phyloP scores from a whole-genome alignment of 257 asterid species.

The Striga asiatica region DNA sequence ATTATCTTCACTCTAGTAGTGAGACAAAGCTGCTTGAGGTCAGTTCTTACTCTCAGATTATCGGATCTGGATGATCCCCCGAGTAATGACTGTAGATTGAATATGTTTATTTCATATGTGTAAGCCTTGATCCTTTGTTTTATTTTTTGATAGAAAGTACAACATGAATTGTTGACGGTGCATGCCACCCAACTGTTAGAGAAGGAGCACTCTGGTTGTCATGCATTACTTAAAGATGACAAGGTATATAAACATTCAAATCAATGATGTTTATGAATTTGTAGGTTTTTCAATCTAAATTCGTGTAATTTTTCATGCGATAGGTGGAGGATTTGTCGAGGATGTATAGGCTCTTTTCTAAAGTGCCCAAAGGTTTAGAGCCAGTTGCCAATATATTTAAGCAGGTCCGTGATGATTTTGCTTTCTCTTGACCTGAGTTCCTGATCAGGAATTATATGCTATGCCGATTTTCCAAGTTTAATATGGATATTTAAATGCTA shows the following conservation, averaged over 20 bases:
- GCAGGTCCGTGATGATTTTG: constrained; percentile 47
- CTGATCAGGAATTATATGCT: not conserved
- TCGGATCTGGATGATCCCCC: not conserved
- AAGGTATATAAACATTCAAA: constrained; percentile 41
- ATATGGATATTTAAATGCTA: not conserved
- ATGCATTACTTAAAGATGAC: constrained; percentile 88
- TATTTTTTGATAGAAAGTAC: constrained; percentile 49
- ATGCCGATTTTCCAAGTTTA: constrained; percentile 1
- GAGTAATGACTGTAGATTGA: constrained; percentile 3
- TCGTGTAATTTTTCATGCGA: constrained; percentile 2
- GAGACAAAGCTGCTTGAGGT: constrained; percentile 98
- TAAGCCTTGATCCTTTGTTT: not conserved
- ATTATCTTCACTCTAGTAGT: constrained; percentile 94
- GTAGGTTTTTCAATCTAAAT: constrained; percentile 14
- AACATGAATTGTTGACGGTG: constrained; percentile 80
- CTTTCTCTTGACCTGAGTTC: constrained; percentile 3
- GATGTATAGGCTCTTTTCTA: constrained; percentile 95
- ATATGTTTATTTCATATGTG: not conserved
- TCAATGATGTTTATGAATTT: constrained; percentile 7
- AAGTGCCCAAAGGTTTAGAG: constrained; percentile 74
- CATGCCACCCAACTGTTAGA: constrained; percentile 90
- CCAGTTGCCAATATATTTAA: constrained; percentile 63
- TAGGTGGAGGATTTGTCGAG: constrained; percentile 92
- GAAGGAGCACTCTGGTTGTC: constrained; percentile 99
- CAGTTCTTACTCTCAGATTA: constrained; percentile 22